These are phyloP conservation scores for Arthrobotrys conoides DNA, from an alignment of 2,329 filamentous ascomycete genomes.

Conservation along the genomic window DNA sequence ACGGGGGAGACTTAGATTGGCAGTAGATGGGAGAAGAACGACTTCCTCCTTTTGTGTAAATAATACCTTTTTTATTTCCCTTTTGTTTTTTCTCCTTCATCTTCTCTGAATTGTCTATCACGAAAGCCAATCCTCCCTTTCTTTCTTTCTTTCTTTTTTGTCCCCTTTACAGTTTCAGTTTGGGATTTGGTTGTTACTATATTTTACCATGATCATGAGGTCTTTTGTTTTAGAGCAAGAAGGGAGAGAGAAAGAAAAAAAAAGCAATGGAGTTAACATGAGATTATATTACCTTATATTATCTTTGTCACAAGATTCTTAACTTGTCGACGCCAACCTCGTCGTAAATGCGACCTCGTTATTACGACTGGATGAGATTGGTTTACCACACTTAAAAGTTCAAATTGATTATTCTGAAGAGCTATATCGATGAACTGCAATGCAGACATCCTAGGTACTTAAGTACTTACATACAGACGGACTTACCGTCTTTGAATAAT, in stretches of 20 bases:
- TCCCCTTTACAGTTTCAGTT: not conserved
- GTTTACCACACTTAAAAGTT: no score
- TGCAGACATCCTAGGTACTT: no score
- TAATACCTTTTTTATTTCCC: slow-evolving; percentile 18
- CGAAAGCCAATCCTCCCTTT: not conserved
- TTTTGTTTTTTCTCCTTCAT: no score
- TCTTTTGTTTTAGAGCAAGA: not conserved
- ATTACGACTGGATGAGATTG: not conserved
- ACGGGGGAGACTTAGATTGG: not conserved
- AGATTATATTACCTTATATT: not conserved
- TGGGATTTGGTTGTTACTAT: slow-evolving; percentile 14
- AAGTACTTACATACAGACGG: no score
- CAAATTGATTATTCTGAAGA: no score
- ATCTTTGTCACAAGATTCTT: no score
- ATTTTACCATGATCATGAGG: not conserved
- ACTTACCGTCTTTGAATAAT: no score
- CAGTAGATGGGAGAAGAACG: not conserved
- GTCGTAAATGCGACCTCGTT: not conserved
- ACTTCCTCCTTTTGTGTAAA: slow-evolving; percentile 34
- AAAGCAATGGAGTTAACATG: slow-evolving; percentile 12
- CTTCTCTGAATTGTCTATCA: not conserved
- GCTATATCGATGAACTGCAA: no score
- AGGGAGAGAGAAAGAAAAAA: not conserved
- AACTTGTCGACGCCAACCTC: not conserved
- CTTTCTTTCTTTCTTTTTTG: not conserved